Conservation (phyloP, 495 filamentous ascomycete genomes). For the Entonaema liquescens region DNA sequence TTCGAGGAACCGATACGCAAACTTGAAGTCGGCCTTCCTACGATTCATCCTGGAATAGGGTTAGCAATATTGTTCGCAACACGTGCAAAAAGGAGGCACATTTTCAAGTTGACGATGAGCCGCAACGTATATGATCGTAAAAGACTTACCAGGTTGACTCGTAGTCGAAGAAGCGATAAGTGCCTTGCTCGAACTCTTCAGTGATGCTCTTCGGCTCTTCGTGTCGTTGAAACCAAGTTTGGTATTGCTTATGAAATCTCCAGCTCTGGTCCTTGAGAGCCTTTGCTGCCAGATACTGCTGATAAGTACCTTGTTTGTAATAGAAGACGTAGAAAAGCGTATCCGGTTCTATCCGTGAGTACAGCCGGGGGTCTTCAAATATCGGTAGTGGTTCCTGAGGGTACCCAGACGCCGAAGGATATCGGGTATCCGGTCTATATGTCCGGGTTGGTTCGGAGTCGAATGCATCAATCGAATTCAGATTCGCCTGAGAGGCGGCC, state of each 20-base stretch:
- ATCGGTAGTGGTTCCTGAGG: slow-evolving; percentile 90
- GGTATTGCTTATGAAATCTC: slow-evolving; percentile 99
- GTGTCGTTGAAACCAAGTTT: slow-evolving; percentile 98
- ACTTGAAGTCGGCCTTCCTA: slow-evolving; percentile 97
- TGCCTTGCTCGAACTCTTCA: slow-evolving; percentile 97
- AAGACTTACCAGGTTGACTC: slow-evolving; percentile 94
- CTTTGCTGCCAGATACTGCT: slow-evolving; percentile 96
- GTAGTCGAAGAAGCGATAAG: slow-evolving; percentile 99
- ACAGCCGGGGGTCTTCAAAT: slow-evolving; percentile 88
- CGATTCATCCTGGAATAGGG: slow-evolving; percentile 89
- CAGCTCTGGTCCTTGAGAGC: slow-evolving; percentile 96
- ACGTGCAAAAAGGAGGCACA: slow-evolving; percentile 1
- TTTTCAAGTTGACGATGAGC: neutral
- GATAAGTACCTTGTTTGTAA: slow-evolving; percentile 94
- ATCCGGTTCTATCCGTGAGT: slow-evolving; percentile 89
- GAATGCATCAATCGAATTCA: slow-evolving; percentile 68
- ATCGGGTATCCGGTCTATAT: slow-evolving; percentile 80
- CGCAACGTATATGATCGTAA: neutral
- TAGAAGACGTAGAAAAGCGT: slow-evolving; percentile 99
- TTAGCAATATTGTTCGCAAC: slow-evolving; percentile 23
- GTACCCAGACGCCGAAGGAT: slow-evolving; percentile 77
- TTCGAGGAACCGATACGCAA: slow-evolving; percentile 95
- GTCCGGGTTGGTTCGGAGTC: slow-evolving; percentile 84
- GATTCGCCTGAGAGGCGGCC: slow-evolving; percentile 70
- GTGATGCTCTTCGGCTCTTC: slow-evolving; percentile 98